Base-by-base conservation (phyloP, 768 basidiomycete species). In the Gymnopilus junonius region DNA sequence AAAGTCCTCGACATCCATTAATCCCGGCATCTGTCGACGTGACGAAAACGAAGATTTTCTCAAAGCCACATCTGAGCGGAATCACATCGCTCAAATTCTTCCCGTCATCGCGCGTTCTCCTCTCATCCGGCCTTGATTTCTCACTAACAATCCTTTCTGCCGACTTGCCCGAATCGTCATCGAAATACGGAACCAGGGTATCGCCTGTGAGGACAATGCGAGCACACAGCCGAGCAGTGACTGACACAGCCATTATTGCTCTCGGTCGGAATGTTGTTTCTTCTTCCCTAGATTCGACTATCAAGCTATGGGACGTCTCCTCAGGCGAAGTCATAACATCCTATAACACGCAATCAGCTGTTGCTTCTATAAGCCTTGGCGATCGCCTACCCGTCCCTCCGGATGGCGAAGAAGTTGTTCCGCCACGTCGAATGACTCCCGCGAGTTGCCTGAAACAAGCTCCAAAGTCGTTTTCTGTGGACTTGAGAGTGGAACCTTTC, bases 261-360 rank as follows among this genome's bases (percentile, higher is more conserved):
- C 79, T 84, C 2, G 93, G 93, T 0, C 82, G 86, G 23, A 87
- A 88, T 67, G 73, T 94, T 53, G 68, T 94, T 6, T 90, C 90
- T 10, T 77, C 83, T 5, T 85, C 88, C 0, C 85, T 87, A 59
- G 92, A 94, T 71, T 85, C 86, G 2, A 89, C 88, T 0, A 70
- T 93, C 23, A 82, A 86, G 51, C 76, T 92, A 3, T 93, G 93
- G 92, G 88, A 92, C 64, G 85, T 93, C 8, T 81, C 86, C 2
- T 77, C 80, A 8, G 84, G 83, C 2, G 73, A 78, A 21, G 79
- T 82, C 61, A 79, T 87, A 8, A 71, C 79, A 10, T 76, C 83
- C 12, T 63, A 90, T 54, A 74, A 76, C 4, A 73, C 82, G 0
- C 73, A 75, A 20, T 73, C 78, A 0, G 82, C 82, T 7, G 78